Evolutionary conservation across 768 basidiomycete species (phyloP).

Genomic region (Lactarius quietus): DNA sequence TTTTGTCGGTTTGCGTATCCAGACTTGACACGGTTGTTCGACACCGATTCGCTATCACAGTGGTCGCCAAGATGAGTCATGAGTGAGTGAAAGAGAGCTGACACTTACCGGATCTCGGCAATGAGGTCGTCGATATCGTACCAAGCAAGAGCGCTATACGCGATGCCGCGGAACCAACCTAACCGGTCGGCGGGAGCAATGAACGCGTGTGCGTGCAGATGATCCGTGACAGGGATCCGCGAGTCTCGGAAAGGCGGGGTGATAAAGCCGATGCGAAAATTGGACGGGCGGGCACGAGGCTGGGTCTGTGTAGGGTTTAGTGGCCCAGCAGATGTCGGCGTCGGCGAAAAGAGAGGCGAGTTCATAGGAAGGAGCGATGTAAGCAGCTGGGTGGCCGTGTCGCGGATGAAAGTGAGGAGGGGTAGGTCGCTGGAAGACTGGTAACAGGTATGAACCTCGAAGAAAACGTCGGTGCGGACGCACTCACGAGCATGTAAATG

Average conservation of each 20-base stretch:
- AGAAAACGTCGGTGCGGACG: slow-evolving; percentile 3
- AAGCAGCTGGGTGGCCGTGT: slow-evolving; percentile 55
- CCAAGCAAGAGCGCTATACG: slow-evolving; percentile 68
- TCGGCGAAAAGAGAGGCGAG: slow-evolving; percentile 19
- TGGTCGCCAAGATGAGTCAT: neutral
- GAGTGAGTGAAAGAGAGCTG: slow-evolving; percentile 6
- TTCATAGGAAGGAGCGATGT: slow-evolving; percentile 39
- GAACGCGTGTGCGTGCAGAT: slow-evolving; percentile 75
- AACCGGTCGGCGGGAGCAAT: slow-evolving; percentile 58
- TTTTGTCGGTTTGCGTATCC: slow-evolving; percentile 53
- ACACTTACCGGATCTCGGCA: slow-evolving; percentile 70
- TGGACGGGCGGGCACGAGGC: slow-evolving; percentile 31
- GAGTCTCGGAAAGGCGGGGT: slow-evolving; percentile 73
- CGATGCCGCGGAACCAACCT: slow-evolving; percentile 71
- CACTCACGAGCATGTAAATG: slow-evolving; percentile 59
- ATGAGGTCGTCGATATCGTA: slow-evolving; percentile 75
- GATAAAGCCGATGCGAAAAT: slow-evolving; percentile 70
- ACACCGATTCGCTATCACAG: slow-evolving; percentile 61
- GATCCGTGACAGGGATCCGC: slow-evolving; percentile 77
- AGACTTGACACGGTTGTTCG: slow-evolving; percentile 83
- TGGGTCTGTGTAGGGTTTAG: slow-evolving; percentile 27
- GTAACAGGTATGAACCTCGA: slow-evolving; percentile 17
- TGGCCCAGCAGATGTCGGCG: slow-evolving; percentile 14
- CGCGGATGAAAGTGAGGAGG: slow-evolving; percentile 59
- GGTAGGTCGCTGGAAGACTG: slow-evolving; percentile 76